Percentiles rank a stretch among this genome's conserved stretches.
These are phyloP conservation scores for Botrytis elliptica DNA, from an alignment of 2,329 filamentous ascomycete genomes.

Conservation along the genomic window DNA sequence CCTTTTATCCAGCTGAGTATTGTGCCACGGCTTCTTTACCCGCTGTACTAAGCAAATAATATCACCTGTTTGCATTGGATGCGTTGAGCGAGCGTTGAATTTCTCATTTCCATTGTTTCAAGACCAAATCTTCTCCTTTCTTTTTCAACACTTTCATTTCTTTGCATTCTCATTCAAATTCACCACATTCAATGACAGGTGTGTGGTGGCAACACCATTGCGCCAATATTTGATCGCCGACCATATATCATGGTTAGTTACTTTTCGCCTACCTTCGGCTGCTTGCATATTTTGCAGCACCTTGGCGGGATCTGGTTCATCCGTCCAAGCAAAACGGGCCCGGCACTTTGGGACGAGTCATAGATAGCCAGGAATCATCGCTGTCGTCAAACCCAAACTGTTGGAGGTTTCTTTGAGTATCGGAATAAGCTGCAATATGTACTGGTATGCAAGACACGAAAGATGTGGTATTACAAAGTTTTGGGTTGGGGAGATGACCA, in stretches of 20 bases:
- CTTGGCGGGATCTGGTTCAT: slow-evolving; percentile 13
- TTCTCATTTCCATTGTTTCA: neutral
- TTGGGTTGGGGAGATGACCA: slow-evolving; percentile 8
- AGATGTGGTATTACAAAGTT: slow-evolving; percentile 12
- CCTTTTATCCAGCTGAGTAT: neutral
- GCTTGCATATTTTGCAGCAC: slow-evolving; percentile 15
- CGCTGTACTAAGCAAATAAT: neutral
- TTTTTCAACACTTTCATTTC: neutral
- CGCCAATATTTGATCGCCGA: slow-evolving; percentile 20
- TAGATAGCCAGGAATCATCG: slow-evolving; percentile 7
- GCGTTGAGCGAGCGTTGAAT: neutral
- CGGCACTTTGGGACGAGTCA: slow-evolving; percentile 11
- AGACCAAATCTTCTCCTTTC: neutral
- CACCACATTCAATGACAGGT: neutral
- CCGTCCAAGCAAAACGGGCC: slow-evolving; percentile 13
- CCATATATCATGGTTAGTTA: slow-evolving; percentile 11
- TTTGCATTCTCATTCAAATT: neutral
- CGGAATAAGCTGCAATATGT: slow-evolving; percentile 16
- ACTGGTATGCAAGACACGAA: slow-evolving; percentile 8
- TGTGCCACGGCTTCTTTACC: neutral
- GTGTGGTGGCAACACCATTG: slow-evolving; percentile 1
- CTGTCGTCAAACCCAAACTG: slow-evolving; percentile 13
- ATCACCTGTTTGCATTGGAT: neutral
- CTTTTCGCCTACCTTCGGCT: slow-evolving; percentile 12
- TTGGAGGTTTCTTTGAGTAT: neutral